Conservation (phyloP, 2,329 filamentous ascomycete genomes). For the Aspergillus sp. region DNA sequence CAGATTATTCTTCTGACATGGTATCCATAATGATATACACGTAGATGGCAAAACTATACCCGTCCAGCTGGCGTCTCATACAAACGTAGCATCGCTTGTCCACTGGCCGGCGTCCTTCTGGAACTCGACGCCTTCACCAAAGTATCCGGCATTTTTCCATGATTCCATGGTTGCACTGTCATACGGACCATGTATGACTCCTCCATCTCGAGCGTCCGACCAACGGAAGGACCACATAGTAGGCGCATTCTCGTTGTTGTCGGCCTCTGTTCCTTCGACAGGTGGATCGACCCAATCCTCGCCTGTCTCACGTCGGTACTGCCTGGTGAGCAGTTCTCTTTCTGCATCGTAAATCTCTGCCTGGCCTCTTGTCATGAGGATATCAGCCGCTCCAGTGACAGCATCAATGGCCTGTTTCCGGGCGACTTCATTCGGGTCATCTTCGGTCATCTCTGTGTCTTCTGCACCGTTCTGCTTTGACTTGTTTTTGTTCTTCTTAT, state of each 20-base stretch:
- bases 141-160: constrained; percentile 91
- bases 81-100: constrained; percentile 53
- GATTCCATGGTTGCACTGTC: constrained; percentile 81
- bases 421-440: constrained; percentile 67
- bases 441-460: constrained; percentile 70
- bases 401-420: constrained; percentile 73
- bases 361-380: constrained; percentile 76
- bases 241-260: constrained; percentile 30
- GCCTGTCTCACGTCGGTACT: constrained; percentile 81
- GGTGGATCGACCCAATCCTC: constrained; percentile 72
- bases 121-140: constrained; percentile 82
- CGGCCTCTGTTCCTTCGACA: constrained; percentile 15
- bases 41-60: background rate
- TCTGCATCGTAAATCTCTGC: constrained; percentile 90
- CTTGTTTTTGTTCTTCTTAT: constrained; percentile 54
- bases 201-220: constrained; percentile 82
- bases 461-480: constrained; percentile 46
- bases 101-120: constrained; percentile 57
- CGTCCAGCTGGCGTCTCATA: constrained; percentile 35
- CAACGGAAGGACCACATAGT: constrained; percentile 88
- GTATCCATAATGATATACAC: constrained; percentile 14
- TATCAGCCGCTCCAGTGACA: constrained; percentile 88
- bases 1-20: constrained; percentile 14
- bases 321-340: constrained; percentile 76
- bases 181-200: constrained; percentile 79